Evolutionary conservation across 129 eudicot species (phyloP).

Genomic region (Flaveria trinervia): DNA sequence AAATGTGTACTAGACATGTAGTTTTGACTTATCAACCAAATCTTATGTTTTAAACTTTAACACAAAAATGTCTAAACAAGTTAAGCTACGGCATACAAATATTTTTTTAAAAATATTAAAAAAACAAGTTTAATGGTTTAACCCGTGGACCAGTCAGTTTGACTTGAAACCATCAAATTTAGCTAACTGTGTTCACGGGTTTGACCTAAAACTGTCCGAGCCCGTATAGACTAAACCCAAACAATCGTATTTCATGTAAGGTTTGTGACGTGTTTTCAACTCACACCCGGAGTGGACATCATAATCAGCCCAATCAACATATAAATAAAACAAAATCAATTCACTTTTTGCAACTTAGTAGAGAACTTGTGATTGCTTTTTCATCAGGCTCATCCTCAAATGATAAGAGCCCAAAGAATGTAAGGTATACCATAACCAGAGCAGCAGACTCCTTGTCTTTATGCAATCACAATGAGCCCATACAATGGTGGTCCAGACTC

Average conservation of each 20-base stretch:
- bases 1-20: not conserved
- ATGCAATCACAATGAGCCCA: conserved; percentile 33
- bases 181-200: not conserved
- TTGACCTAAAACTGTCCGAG: not conserved
- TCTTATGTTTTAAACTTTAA: no score
- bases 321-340: not conserved
- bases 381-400: conserved; percentile 17
- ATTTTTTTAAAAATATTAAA: not conserved
- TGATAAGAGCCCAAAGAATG: conserved; percentile 33
- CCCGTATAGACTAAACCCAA: not conserved
- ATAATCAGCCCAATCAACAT: conserved; percentile 12
- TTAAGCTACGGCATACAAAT: no score
- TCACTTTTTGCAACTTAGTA: conserved; percentile 5
- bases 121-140: not conserved
- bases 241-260: not conserved
- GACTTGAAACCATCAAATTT: not conserved
- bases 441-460: conserved; percentile 19
- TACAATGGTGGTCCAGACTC: conserved; percentile 31
- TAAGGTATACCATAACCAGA: conserved; percentile 33
- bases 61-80: no score
- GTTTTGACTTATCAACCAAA: not conserved
- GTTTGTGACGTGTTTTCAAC: not conserved
- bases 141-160: not conserved
- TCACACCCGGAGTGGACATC: not conserved
- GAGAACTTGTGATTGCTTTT: conserved; percentile 13